Conservation (phyloP, 2,329 filamentous ascomycete genomes). For the Remersonia thermophila region DNA sequence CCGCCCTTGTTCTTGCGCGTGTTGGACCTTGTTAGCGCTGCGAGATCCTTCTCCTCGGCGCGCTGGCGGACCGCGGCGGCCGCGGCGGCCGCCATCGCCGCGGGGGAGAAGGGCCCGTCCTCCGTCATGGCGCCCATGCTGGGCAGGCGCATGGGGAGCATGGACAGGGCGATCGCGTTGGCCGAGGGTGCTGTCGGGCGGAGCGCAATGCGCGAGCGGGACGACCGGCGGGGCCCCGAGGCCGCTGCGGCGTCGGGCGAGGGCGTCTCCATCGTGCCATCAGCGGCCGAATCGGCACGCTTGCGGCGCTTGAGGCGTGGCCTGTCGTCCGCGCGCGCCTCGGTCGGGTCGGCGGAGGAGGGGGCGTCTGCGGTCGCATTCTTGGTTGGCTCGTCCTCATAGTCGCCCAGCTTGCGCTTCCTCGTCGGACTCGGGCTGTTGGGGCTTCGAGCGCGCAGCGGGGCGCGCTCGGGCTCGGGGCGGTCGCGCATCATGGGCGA, state of each 20-base stretch:
- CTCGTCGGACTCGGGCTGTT: conserved; percentile 31
- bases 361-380: conserved; percentile 8
- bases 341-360: neutral
- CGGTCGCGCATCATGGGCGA: conserved; percentile 18
- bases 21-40: conserved; percentile 30
- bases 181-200: conserved; percentile 17
- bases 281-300: conserved; percentile 18
- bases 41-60: conserved; percentile 30
- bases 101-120: neutral
- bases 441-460: conserved; percentile 24
- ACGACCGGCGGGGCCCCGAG: conserved; percentile 16
- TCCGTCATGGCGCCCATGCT: conserved; percentile 20
- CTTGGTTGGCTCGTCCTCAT: conserved; percentile 13
- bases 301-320: conserved; percentile 20
- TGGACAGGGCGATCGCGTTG: conserved; percentile 19
- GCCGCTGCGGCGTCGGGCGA: neutral
- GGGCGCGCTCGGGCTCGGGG: conserved; percentile 15
- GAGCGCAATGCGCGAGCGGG: conserved; percentile 16
- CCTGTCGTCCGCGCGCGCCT: neutral
- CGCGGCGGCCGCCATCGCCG: conserved; percentile 7
- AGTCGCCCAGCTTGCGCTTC: conserved; percentile 24
- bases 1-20: conserved; percentile 33
- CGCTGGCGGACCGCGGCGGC: conserved; percentile 14
- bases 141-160: conserved; percentile 22
- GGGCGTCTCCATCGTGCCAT: conserved; percentile 3